Evolutionary conservation across 208 protist species (phyloP), one percentile per base, ranked within the genome.

Genomic region (Trypanosoma caninum): DNA sequence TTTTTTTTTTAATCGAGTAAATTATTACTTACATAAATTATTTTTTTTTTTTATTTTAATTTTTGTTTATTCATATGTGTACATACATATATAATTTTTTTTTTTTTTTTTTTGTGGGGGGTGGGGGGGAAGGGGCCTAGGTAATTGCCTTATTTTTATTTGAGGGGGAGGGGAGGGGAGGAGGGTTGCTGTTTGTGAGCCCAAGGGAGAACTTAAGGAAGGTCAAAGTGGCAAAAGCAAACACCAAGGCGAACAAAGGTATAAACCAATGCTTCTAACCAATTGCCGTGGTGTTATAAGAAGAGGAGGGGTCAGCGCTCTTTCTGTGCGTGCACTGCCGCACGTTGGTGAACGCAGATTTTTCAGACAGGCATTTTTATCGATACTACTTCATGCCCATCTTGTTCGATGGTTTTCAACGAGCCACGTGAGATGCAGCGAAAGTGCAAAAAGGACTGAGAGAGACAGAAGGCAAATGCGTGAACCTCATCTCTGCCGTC

Each of bases 401-500:
- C 14, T 2, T 10, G 38, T 45, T 11, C 40, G 52, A 13, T 10
- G 23, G 0, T 35, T 13, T n/a, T 67, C 52, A 16, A 58, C 28
- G 34, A 47, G 40, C 14, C n/a, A 33, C 4, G 42, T 18, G 2
- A 45, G 25, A 40, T 14, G 35, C 40, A 60, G 57, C 25, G 35
- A 37, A 14, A 22, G 35, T 13, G 35, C 31, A 7, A 51, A 11
- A 9, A 42, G 31, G 14, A 34, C 18, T 22, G 23, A 16, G 5
- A 59, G 37, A 2, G 22, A 6, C 20, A n/a, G n/a, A n/a, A 45
- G 3, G 4, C n/a, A 22, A 40, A 16, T 14, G 22, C 20, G 51
- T 16, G 33, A 59, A 31, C 61, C 42, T 4, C 51, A 48, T 37
- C 58, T 83, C 58, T 64, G 74, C 16, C 67, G 67, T 35, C 71